Percentiles rank a stretch among this genome's conserved stretches.
These are phyloP conservation scores for Fremontodendron californicum DNA, from an alignment of 345 rosid genomes.

Conservation along the genomic window DNA sequence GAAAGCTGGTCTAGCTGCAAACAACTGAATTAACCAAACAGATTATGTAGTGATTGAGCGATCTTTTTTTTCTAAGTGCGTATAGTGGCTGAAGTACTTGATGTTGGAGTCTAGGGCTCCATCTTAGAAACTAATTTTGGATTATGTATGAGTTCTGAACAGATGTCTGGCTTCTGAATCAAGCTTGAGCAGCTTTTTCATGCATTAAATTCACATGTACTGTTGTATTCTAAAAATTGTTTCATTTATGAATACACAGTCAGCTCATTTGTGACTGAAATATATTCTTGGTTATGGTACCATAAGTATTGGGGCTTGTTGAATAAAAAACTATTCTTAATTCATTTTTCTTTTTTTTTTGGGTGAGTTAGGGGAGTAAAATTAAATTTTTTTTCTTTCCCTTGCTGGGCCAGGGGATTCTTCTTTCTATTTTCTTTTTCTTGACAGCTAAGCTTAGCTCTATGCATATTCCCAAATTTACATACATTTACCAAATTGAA, in stretches of 20 bases:
- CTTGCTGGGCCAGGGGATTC: not conserved
- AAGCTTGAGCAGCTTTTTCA: not conserved
- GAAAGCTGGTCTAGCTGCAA: not conserved
- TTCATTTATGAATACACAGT: not conserved
- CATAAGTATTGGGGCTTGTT: not conserved
- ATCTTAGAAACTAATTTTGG: not conserved
- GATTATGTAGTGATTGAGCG: not conserved
- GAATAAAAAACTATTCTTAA: not conserved
- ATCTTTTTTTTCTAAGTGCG: not conserved
- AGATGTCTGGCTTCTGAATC: not conserved
- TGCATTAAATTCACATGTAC: not conserved
- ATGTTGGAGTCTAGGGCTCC: not conserved
- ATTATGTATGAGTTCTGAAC: not conserved
- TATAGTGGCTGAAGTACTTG: not conserved
- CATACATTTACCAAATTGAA: not conserved
- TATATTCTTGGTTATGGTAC: not conserved
- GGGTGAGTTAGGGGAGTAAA: not conserved
- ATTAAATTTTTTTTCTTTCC: conserved; percentile 3
- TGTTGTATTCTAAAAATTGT: not conserved
- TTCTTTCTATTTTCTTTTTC: not conserved
- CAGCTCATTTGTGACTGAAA: not conserved
- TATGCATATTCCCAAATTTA: not conserved
- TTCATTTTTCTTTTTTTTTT: not conserved
- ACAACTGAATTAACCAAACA: not conserved
- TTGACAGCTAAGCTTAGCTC: not conserved